Evolutionary conservation across 176 grass and related monocot genomes (phyloP).

Genomic region (Eleusine indica): DNA sequence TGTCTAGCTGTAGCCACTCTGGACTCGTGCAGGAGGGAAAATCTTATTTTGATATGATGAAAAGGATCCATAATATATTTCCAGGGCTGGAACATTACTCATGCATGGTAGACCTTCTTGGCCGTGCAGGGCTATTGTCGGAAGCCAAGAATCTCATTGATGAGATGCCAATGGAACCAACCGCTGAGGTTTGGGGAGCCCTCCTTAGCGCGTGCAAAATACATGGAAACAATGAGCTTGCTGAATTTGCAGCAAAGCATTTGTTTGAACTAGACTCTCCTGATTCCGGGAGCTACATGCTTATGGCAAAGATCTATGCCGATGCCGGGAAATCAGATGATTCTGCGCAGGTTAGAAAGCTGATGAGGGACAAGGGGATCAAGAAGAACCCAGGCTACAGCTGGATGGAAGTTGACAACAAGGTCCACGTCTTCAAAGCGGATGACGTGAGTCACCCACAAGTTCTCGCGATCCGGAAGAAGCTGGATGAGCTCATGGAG

Average conservation of each 20-base stretch:
- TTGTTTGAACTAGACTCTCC: slow-evolving; percentile 77
- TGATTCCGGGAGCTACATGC: slow-evolving; percentile 94
- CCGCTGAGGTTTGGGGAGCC: slow-evolving; percentile 84
- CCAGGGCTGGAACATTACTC: slow-evolving; percentile 88
- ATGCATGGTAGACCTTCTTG: slow-evolving; percentile 96
- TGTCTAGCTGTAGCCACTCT: slow-evolving; percentile 84
- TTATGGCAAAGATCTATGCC: slow-evolving; percentile 84
- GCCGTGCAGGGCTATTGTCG: slow-evolving; percentile 62
- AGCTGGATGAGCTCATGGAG: slow-evolving; percentile 69
- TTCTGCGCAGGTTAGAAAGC: slow-evolving; percentile 77
- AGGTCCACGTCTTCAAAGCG: slow-evolving; percentile 82
- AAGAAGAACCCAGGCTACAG: slow-evolving; percentile 90
- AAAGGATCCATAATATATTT: slow-evolving; percentile 60
- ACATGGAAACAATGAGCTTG: slow-evolving; percentile 69
- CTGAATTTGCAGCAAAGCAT: slow-evolving; percentile 68
- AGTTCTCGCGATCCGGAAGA: slow-evolving; percentile 57
- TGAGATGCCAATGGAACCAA: slow-evolving; percentile 81
- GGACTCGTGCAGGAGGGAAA: slow-evolving; percentile 77
- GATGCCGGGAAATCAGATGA: slow-evolving; percentile 80
- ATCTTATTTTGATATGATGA: slow-evolving; percentile 86
- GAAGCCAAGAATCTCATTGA: slow-evolving; percentile 85
- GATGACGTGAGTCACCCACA: slow-evolving; percentile 78
- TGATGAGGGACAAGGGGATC: slow-evolving; percentile 87
- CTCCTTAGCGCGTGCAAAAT: slow-evolving; percentile 84
- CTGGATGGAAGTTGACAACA: slow-evolving; percentile 89